phyloP scores from a whole-genome alignment of 768 basidiomycete genomes.

The Scleroderma bovista region DNA sequence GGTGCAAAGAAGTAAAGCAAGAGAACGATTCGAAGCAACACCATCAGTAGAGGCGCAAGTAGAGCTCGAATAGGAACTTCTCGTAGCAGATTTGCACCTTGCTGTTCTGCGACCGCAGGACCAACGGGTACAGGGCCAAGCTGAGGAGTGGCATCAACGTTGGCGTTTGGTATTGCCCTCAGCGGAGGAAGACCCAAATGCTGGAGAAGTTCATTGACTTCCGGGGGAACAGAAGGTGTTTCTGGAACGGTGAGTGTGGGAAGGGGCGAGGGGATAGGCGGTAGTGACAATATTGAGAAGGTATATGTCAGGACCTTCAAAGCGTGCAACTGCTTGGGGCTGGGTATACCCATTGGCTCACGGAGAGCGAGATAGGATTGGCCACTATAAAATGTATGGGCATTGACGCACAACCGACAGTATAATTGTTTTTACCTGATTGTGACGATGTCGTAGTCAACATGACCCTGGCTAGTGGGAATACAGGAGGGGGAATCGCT shows the following conservation, averaged over 20 bases:
- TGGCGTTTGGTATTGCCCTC: conserved; percentile 30
- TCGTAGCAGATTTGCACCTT: conserved; percentile 36
- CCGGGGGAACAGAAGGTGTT: conserved; percentile 33
- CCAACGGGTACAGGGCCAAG: conserved; percentile 11
- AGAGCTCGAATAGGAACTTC: conserved; percentile 64
- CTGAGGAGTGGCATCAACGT: conserved; percentile 15
- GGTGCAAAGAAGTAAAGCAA: conserved; percentile 77
- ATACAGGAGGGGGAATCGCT: conserved; percentile 23
- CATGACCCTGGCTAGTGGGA: conserved; percentile 16
- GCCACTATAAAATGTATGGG: conserved; percentile 14
- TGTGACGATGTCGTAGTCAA: conserved; percentile 27
- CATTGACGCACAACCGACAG: not conserved
- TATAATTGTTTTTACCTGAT: conserved; percentile 13
- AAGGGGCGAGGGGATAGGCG: conserved; percentile 31
- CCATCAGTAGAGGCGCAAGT: conserved; percentile 59
- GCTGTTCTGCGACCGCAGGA: conserved; percentile 13
- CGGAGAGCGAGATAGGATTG: conserved; percentile 49
- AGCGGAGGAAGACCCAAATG: conserved; percentile 58
- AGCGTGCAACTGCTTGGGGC: conserved; percentile 57
- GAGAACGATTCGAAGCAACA: conserved; percentile 61
- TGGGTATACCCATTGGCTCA: conserved; percentile 43
- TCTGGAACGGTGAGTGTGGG: conserved; percentile 23
- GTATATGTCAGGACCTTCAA: conserved; percentile 29
- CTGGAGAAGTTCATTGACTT: conserved; percentile 57
- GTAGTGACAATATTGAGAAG: conserved; percentile 54